phyloP scores from a whole-genome alignment of 2,329 filamentous ascomycete genomes.

The Colletotrichum tanaceti region DNA sequence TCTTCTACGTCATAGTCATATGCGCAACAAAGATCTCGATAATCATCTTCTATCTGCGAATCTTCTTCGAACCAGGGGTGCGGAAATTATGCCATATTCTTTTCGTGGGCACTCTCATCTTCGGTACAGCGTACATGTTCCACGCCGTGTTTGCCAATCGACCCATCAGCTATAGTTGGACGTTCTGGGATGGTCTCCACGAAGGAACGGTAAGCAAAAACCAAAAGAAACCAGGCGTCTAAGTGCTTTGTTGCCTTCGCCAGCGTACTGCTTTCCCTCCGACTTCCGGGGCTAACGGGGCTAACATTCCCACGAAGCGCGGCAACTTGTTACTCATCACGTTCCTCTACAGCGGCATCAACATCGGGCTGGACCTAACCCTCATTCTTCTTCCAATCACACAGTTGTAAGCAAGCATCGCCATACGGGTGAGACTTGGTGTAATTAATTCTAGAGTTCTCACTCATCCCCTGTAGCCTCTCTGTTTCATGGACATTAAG shows the following conservation, averaged over 20 bases:
- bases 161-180: not conserved
- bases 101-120: not conserved
- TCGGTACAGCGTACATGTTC: not conserved
- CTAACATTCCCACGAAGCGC: not conserved
- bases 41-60: not conserved
- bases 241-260: too few species aligned
- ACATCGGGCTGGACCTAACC: not conserved
- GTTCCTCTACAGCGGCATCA: not conserved
- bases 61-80: conserved; percentile 4
- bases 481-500: not conserved
- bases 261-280: too few species aligned
- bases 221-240: not conserved
- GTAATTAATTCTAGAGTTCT: too few species aligned
- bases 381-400: not conserved
- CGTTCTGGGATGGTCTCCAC: conserved; percentile 2
- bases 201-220: not conserved
- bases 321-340: not conserved
- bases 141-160: not conserved
- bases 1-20: not conserved
- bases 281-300: not conserved
- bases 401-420: not conserved
- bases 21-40: conserved; percentile 2
- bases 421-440: not conserved
- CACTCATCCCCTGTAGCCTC: not conserved
- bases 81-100: not conserved